A percentile compares a stretch with the other conserved stretches of the same genome.
Conservation (phyloP, 495 filamentous ascomycete genomes). For the Halenospora varia region DNA sequence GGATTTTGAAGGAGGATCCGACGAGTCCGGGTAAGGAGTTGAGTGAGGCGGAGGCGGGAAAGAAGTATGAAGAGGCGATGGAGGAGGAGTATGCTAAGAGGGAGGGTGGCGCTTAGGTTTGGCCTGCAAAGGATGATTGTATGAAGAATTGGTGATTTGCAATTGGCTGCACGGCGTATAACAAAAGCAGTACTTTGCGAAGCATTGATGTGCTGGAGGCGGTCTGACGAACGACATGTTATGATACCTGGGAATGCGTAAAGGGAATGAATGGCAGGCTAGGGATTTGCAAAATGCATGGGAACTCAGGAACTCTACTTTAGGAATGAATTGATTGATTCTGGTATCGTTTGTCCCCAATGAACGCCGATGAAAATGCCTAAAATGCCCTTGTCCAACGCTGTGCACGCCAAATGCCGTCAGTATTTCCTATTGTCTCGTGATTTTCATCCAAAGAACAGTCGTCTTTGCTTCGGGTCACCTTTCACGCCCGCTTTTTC, state of each 20-base stretch:
- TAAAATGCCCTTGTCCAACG: not conserved
- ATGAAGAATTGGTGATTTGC: not conserved
- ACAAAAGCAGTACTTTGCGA: too few species aligned
- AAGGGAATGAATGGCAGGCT: not conserved
- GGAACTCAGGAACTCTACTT: not conserved
- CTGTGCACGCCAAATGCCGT: too few species aligned
- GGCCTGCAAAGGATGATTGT: not conserved
- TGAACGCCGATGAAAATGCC: not conserved
- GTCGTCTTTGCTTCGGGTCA: conserved; percentile 22
- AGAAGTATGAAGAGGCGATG: conserved; percentile 24
- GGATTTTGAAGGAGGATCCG: conserved; percentile 66
- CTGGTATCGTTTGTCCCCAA: not conserved
- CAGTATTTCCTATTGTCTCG: too few species aligned
- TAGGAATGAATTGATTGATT: not conserved
- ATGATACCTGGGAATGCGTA: not conserved
- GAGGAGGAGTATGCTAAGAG: conserved; percentile 36
- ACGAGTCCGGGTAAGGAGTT: conserved; percentile 31
- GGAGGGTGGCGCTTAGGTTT: conserved; percentile 31
- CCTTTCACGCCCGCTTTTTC: not conserved
- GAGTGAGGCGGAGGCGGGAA: not conserved
- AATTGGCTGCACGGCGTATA: not conserved
- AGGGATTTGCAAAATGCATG: not conserved
- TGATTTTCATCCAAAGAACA: conserved; percentile 8
- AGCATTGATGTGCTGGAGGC: too few species aligned
- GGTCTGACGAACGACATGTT: not conserved